Evolutionary conservation across 2,329 filamentous ascomycete species (phyloP), one percentile per base, ranked within the genome.

Genomic region (Xylariales sp.): DNA sequence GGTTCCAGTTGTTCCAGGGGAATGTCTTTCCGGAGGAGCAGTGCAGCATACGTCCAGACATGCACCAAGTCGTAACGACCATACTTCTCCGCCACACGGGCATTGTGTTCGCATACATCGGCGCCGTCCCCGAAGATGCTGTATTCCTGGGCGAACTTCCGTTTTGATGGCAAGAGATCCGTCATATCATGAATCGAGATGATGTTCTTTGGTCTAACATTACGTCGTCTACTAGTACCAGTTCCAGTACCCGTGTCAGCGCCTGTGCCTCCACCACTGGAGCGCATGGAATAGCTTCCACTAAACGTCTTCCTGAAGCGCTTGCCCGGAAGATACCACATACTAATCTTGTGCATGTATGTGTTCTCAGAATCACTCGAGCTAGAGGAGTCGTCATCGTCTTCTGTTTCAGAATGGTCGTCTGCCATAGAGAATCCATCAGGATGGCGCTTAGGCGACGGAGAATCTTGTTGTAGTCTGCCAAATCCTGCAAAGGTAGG

Each of bases 21-120:
- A 20, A 90, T 82, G 32, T 88, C 80, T 51, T 86, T 85, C 49
- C 82, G 80, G 33, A 97, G 68, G 5, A 97, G 71, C 44, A 96
- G 69, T 14, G 80, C 83, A 41, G 88, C 72, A 49, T 96, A 84
- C 36, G 78, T 79, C 93, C 93, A 98, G 5, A 95, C 78, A 51
- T 88, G 80, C 19, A 85, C 83, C 21, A 94, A 64, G 48, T 95
- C 87, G 11, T 71, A 61, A 48, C 80, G 76, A 4, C 84, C 86
- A 51, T 84, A 74, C 47, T 79, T 82, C 50, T 80, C 74, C 7
- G 91, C 90, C 33, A 94, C 80, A 1, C 67, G 65, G 7, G 89
- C 87, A 60, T 98, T 98, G 54, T 94, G 84, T 32, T 78, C 72
- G 61, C 91, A 97, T 3, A 95, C 80, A 27, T 84, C 77, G n/a